phyloP scores from a whole-genome alignment of 352 stramenopile genomes.

The Thraustochytrium striatum region DNA sequence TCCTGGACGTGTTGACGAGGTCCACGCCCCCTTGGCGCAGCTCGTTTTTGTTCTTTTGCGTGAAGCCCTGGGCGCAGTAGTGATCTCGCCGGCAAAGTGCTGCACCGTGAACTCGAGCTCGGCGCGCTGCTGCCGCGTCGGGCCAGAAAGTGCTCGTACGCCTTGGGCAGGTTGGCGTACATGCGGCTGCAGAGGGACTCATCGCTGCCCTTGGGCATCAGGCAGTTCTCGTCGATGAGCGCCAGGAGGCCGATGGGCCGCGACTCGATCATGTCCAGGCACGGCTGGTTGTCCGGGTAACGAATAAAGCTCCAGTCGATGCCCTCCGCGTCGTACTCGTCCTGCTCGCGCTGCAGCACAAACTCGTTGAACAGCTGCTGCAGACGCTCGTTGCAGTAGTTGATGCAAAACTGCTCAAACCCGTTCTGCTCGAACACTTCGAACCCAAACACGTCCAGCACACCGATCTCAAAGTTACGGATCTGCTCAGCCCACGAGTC shows the following conservation, averaged over 20 bases:
- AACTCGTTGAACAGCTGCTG: conserved; percentile 86
- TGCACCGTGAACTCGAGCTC: conserved; percentile 63
- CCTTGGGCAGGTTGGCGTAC: conserved; percentile 40
- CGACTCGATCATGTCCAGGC: conserved; percentile 84
- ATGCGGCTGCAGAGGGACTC: conserved; percentile 27
- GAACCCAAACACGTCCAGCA: conserved; percentile 96
- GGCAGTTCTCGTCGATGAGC: conserved; percentile 93
- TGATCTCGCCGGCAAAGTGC: conserved; percentile 72
- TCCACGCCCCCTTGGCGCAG: conserved; percentile 73
- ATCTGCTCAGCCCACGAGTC: too few species aligned
- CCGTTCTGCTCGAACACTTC: conserved; percentile 83
- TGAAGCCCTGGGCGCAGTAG: conserved; percentile 71
- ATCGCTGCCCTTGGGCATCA: conserved; percentile 64
- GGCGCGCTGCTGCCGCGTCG: background rate
- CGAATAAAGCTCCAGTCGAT: conserved; percentile 81
- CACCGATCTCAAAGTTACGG: conserved; percentile 84
- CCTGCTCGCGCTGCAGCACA: conserved; percentile 93
- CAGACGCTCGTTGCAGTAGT: conserved; percentile 92
- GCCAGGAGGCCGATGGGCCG: conserved; percentile 80
- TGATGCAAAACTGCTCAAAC: conserved; percentile 93
- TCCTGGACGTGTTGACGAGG: conserved; percentile 33
- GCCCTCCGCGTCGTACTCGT: conserved; percentile 94
- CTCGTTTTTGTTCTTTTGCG: conserved; percentile 79
- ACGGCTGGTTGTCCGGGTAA: conserved; percentile 86
- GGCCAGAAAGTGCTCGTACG: background rate